Percentiles rank a stretch among this genome's conserved stretches.
These are phyloP conservation scores for Tritrichomonas foetus DNA, from an alignment of 208 protist species.

Conservation along the genomic window DNA sequence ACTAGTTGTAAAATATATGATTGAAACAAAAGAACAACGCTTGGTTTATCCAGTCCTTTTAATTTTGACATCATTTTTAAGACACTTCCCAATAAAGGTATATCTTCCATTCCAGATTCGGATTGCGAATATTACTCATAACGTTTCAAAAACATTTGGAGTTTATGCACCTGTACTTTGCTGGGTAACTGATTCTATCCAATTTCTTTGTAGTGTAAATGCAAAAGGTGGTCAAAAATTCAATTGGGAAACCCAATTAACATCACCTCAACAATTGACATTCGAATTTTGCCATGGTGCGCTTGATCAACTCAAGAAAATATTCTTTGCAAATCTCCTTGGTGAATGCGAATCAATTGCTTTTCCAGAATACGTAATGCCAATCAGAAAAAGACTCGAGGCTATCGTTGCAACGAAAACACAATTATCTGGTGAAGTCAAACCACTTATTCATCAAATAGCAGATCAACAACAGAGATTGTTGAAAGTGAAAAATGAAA, in stretches of 20 bases:
- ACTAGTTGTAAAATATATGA: background rate
- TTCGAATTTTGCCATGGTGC: background rate
- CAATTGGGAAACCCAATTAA: background rate
- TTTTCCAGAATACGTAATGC: background rate
- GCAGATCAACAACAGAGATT: background rate
- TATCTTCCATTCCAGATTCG: conserved; percentile 35
- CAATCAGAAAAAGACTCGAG: background rate
- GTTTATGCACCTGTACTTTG: background rate
- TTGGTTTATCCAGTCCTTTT: background rate
- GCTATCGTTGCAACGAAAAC: background rate
- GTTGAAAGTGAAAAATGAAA: background rate
- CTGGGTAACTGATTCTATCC: background rate
- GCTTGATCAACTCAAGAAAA: background rate
- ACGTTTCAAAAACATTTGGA: background rate
- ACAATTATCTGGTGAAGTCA: background rate
- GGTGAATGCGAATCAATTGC: background rate
- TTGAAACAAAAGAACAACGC: background rate
- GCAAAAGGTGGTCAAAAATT: background rate
- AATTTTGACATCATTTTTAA: background rate
- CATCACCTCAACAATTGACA: background rate
- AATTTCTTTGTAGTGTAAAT: background rate
- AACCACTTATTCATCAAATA: background rate
- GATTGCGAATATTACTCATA: too few relatives aligned
- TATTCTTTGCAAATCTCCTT: background rate
- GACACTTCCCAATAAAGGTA: background rate